A percentile compares a stretch with the other conserved stretches of the same genome.
Evolutionary conservation across 129 eudicot genomes (phyloP).

Genomic region (Mikania micrantha): DNA sequence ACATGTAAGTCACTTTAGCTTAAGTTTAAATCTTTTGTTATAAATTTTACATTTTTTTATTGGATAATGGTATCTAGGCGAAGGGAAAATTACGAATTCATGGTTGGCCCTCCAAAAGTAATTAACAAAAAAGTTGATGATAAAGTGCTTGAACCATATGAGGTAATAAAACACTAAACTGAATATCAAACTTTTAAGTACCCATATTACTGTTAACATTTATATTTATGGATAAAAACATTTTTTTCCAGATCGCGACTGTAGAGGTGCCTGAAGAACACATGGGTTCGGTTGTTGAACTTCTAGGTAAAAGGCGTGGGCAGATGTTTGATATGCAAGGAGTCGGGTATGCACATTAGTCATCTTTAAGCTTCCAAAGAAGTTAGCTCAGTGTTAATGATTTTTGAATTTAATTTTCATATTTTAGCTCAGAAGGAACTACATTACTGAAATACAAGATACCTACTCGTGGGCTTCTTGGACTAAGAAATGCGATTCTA

Average conservation of each 20-base stretch:
- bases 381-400: too few species aligned
- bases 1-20: slow-evolving; percentile 65
- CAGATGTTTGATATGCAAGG: slow-evolving; percentile 96
- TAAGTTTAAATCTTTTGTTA: too few species aligned
- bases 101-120: slow-evolving; percentile 99
- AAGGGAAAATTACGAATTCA: slow-evolving; percentile 95
- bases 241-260: slow-evolving; percentile 58
- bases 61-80: slow-evolving; percentile 58
- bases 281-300: slow-evolving; percentile 87
- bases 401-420: not conserved
- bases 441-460: slow-evolving; percentile 75
- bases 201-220: not conserved
- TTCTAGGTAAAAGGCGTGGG: slow-evolving; percentile 94
- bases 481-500: slow-evolving; percentile 72
- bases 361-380: too few species aligned
- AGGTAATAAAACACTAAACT: too few species aligned
- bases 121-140: slow-evolving; percentile 72
- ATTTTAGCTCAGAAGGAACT: slow-evolving; percentile 73
- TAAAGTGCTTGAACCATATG: slow-evolving; percentile 83
- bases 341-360: slow-evolving; percentile 47
- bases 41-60: too few species aligned
- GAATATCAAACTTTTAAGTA: too few species aligned
- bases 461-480: slow-evolving; percentile 96
- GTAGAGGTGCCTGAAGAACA: slow-evolving; percentile 90
- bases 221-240: not conserved